Percentiles rank a stretch among this genome's conserved stretches.
These are phyloP conservation scores for Microdochium bolleyi DNA, from an alignment of 2,329 filamentous ascomycete genomes.

Conservation along the genomic window DNA sequence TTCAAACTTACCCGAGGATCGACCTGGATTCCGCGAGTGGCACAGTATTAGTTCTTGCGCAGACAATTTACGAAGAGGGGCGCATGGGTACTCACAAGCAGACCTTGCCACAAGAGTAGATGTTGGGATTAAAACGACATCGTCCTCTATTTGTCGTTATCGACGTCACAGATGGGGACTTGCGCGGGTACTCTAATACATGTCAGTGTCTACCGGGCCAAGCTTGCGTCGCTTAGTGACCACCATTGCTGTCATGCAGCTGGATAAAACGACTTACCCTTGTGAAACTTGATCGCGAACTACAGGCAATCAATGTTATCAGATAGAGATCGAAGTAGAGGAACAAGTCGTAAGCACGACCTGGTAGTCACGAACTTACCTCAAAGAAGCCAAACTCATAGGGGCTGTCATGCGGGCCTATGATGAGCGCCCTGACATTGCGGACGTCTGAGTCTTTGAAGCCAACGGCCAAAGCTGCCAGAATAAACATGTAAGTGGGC, in stretches of 20 bases:
- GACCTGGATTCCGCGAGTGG: slow-evolving; percentile 43
- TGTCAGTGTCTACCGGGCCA: slow-evolving; percentile 2
- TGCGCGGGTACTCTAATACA: slow-evolving; percentile 70
- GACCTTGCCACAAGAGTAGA: slow-evolving; percentile 85
- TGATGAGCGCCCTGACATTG: slow-evolving; percentile 77
- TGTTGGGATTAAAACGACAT: slow-evolving; percentile 93
- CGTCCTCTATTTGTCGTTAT: slow-evolving; percentile 83
- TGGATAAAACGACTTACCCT: slow-evolving; percentile 43
- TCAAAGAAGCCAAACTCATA: slow-evolving; percentile 98
- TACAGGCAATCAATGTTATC: slow-evolving; percentile 20
- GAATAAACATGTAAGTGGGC: slow-evolving; percentile 2
- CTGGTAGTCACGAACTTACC: slow-evolving; percentile 38
- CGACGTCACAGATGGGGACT: slow-evolving; percentile 53
- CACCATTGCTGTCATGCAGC: too few species aligned
- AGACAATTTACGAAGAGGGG: slow-evolving; percentile 3
- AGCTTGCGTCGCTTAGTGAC: too few species aligned
- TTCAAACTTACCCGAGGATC: slow-evolving; percentile 63
- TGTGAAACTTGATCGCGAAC: slow-evolving; percentile 72
- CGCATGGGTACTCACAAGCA: slow-evolving; percentile 61
- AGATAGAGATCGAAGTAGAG: background rate
- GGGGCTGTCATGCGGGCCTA: slow-evolving; percentile 87
- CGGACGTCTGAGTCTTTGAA: slow-evolving; percentile 85
- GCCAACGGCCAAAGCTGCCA: slow-evolving; percentile 72
- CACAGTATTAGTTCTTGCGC: background rate
- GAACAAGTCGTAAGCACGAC: too few species aligned